A percentile compares a stretch with the other conserved stretches of the same genome.
Evolutionary conservation across 1,284 basidiomycete species (phyloP).

Genomic region (Singerocomus rubriflavus): DNA sequence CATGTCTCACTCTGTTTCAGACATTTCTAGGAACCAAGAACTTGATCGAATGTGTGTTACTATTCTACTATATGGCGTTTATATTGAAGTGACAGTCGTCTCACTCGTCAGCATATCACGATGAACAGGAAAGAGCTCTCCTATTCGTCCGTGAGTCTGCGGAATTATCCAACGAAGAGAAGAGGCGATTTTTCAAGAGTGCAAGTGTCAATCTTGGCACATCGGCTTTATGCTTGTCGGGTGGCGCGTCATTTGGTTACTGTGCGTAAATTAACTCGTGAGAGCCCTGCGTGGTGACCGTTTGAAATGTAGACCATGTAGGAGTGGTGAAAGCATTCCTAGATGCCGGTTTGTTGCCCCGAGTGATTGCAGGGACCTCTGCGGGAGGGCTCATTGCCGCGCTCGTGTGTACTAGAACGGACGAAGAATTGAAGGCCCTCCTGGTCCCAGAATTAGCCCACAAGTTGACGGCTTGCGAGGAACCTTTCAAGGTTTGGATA

Average conservation of each 20-base stretch:
- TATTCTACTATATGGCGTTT: neutral
- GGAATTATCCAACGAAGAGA: slow-evolving; percentile 82
- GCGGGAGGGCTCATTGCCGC: slow-evolving; percentile 92
- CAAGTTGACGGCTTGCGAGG: slow-evolving; percentile 89
- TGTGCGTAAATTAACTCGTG: slow-evolving; percentile 45
- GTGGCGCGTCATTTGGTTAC: slow-evolving; percentile 93
- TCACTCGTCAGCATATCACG: slow-evolving; percentile 61
- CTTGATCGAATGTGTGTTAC: slow-evolving; percentile 70
- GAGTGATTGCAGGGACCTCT: slow-evolving; percentile 89
- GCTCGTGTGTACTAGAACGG: slow-evolving; percentile 82
- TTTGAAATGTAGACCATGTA: slow-evolving; percentile 64
- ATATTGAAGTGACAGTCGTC: slow-evolving; percentile 1
- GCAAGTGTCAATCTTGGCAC: slow-evolving; percentile 87
- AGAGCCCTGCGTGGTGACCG: slow-evolving; percentile 8
- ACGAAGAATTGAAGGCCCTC: slow-evolving; percentile 80
- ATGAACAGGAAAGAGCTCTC: slow-evolving; percentile 74
- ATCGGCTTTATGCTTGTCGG: slow-evolving; percentile 91
- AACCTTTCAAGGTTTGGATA: slow-evolving; percentile 76
- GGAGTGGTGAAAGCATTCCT: slow-evolving; percentile 93
- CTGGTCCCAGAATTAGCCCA: slow-evolving; percentile 83
- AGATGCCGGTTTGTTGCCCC: slow-evolving; percentile 83
- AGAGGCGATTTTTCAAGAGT: slow-evolving; percentile 88
- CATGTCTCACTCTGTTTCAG: slow-evolving; percentile 38
- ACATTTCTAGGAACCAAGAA: slow-evolving; percentile 89
- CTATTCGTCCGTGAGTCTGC: slow-evolving; percentile 72